phyloP scores from a whole-genome alignment of 106 monocot genomes.

The Cymbidium sinense region DNA sequence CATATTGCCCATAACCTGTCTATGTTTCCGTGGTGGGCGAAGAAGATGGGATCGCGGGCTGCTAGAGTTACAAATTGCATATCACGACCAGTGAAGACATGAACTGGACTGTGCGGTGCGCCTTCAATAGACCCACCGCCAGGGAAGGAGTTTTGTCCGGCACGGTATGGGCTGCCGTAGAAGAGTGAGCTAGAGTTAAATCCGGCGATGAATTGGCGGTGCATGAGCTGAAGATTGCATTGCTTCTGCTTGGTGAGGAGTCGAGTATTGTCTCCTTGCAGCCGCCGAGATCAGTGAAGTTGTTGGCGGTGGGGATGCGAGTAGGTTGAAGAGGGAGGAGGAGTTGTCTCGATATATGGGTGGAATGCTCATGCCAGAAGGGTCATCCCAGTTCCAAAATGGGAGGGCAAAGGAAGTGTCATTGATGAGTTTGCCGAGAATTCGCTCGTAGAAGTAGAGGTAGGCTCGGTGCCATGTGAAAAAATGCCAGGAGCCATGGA shows the following conservation, averaged over 20 bases:
- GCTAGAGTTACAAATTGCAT: slow-evolving; percentile 8
- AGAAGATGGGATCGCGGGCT: slow-evolving; percentile 15
- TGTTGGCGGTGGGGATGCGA: not conserved
- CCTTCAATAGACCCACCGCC: slow-evolving; percentile 1
- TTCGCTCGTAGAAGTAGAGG: slow-evolving; percentile 39
- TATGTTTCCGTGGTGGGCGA: slow-evolving; percentile 14
- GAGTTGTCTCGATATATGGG: slow-evolving; percentile 16
- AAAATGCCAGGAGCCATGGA: slow-evolving; percentile 34
- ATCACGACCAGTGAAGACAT: not conserved
- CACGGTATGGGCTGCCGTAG: not conserved
- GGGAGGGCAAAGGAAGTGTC: slow-evolving; percentile 33
- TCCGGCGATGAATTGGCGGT: not conserved
- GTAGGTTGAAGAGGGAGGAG: slow-evolving; percentile 2
- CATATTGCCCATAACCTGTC: slow-evolving; percentile 17
- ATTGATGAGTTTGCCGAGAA: slow-evolving; percentile 35
- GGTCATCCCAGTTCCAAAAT: slow-evolving; percentile 43
- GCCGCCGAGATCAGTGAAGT: not conserved
- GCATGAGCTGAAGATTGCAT: not conserved
- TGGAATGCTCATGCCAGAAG: slow-evolving; percentile 28
- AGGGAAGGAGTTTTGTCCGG: not conserved
- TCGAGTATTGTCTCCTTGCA: not conserved
- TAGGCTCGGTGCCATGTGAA: slow-evolving; percentile 40
- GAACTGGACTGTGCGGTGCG: not conserved
- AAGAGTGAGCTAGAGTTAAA: slow-evolving; percentile 5
- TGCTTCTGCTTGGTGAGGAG: not conserved